These are phyloP conservation scores for Penicillium palitans DNA, from an alignment of 2,329 filamentous ascomycete genomes.

Conservation along the genomic window DNA sequence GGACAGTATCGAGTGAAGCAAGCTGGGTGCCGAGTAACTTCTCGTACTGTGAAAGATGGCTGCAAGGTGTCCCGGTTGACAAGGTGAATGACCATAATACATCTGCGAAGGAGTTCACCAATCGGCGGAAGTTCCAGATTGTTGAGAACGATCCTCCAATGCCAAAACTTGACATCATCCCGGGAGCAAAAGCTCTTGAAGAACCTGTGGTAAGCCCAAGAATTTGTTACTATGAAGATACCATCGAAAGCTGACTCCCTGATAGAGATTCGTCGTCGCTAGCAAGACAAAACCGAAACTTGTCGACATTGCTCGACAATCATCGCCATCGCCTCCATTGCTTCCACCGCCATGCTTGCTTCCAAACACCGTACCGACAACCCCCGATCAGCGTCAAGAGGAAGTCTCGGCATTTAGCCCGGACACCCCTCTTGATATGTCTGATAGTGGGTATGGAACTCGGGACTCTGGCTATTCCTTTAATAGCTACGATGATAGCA, in stretches of 20 bases:
- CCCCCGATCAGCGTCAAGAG: conserved; percentile 36
- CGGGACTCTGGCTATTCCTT: conserved; percentile 32
- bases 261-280: conserved; percentile 36
- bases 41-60: conserved; percentile 41
- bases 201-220: conserved; percentile 26
- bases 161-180: conserved; percentile 23
- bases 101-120: conserved; percentile 32
- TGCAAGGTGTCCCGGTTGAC: conserved; percentile 39
- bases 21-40: conserved; percentile 42
- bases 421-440: conserved; percentile 39
- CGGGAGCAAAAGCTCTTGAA: conserved; percentile 21
- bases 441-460: conserved; percentile 38
- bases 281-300: conserved; percentile 41
- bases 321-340: conserved; percentile 28
- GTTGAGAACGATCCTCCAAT: conserved; percentile 37
- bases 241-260: conserved; percentile 2
- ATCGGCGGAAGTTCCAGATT: conserved; percentile 40
- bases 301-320: conserved; percentile 41
- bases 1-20: conserved; percentile 39
- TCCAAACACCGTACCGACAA: conserved; percentile 33
- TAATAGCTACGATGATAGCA: conserved; percentile 25
- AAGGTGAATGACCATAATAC: conserved; percentile 26
- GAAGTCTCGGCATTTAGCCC: conserved; percentile 44
- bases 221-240: background rate
- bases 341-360: conserved; percentile 25